A percentile compares a stretch with the other conserved stretches of the same genome.
phyloP scores from a whole-genome alignment of 192 early-diverging fungal genomes.

The Geranomyces variabilis region DNA sequence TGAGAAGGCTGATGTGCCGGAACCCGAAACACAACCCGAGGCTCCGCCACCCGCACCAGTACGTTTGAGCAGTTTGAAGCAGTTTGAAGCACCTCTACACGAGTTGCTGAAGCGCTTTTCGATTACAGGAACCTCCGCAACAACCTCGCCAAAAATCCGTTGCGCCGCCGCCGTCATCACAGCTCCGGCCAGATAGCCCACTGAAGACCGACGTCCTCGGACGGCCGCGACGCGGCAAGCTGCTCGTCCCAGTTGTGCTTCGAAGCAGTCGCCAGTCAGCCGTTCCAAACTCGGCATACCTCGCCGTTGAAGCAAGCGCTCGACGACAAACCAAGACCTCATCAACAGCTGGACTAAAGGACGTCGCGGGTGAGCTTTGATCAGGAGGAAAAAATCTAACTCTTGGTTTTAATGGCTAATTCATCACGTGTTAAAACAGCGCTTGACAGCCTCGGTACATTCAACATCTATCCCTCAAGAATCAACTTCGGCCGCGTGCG shows the following conservation, averaged over 20 bases:
- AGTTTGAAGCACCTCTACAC: too few species aligned
- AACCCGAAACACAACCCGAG: neutral
- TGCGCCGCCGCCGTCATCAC: neutral
- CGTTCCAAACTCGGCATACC: constrained; percentile 33
- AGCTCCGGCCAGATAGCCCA: neutral
- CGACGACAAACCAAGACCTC: constrained; percentile 30
- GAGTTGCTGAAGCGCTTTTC: too few species aligned
- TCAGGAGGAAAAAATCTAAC: too few species aligned
- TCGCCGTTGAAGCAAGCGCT: constrained; percentile 30
- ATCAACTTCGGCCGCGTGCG: constrained; percentile 38
- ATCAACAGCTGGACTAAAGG: constrained; percentile 24
- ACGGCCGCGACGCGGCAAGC: constrained; percentile 29
- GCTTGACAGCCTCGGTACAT: constrained; percentile 27
- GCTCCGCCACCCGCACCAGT: too few species aligned
- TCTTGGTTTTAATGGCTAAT: too few species aligned
- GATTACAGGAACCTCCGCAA: too few species aligned
- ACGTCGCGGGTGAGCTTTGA: constrained; percentile 9
- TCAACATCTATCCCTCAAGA: constrained; percentile 29
- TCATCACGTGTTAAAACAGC: neutral
- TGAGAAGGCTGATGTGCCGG: neutral
- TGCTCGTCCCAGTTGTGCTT: constrained; percentile 30
- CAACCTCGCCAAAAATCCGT: too few species aligned
- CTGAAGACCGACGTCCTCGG: constrained; percentile 13
- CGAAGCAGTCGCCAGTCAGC: constrained; percentile 24
- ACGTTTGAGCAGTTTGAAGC: too few species aligned